Evolutionary conservation across 2,329 filamentous ascomycete genomes (phyloP).

Genomic region (Hypocreales sp.): DNA sequence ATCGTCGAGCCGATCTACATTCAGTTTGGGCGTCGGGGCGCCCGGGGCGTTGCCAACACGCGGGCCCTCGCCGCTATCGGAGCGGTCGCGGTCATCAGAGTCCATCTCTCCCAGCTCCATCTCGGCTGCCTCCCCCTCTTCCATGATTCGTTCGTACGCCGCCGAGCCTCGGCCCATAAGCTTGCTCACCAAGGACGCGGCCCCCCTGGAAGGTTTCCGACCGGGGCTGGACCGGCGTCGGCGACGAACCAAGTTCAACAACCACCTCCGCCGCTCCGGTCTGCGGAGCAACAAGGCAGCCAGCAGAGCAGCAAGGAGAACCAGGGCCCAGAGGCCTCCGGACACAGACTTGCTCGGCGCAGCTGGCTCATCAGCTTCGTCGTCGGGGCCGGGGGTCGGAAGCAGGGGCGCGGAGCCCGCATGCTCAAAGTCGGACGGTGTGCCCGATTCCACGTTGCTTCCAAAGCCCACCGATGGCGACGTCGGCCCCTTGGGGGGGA

Average conservation of each 20-base stretch:
- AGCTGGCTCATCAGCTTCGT: constrained; percentile 25
- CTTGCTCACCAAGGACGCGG: constrained; percentile 41
- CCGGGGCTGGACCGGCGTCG: constrained; percentile 10
- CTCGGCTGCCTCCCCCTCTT: constrained; percentile 59
- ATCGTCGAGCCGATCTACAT: constrained; percentile 35
- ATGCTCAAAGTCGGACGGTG: constrained; percentile 69
- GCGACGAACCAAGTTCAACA: constrained; percentile 13
- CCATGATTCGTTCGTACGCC: constrained; percentile 71
- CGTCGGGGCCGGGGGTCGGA: constrained; percentile 17
- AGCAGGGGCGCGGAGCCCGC: constrained; percentile 42
- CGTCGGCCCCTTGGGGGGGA: constrained; percentile 43
- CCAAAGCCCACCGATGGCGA: constrained; percentile 78
- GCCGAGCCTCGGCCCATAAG: constrained; percentile 44
- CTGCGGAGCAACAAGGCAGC: constrained; percentile 63
- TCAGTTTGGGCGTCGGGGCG: constrained; percentile 49
- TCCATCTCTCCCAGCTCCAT: constrained; percentile 63
- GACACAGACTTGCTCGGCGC: constrained; percentile 41
- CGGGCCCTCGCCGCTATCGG: constrained; percentile 43
- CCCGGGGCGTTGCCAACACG: constrained; percentile 47
- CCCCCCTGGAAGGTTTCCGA: constrained; percentile 30
- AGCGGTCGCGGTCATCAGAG: constrained; percentile 47
- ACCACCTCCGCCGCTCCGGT: constrained; percentile 47
- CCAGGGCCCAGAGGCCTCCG: constrained; percentile 61
- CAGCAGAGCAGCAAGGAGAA: constrained; percentile 58
- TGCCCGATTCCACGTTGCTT: constrained; percentile 52